Evolutionary conservation across 2,329 filamentous ascomycete genomes (phyloP).

Genomic region (Ophiostoma sp.): DNA sequence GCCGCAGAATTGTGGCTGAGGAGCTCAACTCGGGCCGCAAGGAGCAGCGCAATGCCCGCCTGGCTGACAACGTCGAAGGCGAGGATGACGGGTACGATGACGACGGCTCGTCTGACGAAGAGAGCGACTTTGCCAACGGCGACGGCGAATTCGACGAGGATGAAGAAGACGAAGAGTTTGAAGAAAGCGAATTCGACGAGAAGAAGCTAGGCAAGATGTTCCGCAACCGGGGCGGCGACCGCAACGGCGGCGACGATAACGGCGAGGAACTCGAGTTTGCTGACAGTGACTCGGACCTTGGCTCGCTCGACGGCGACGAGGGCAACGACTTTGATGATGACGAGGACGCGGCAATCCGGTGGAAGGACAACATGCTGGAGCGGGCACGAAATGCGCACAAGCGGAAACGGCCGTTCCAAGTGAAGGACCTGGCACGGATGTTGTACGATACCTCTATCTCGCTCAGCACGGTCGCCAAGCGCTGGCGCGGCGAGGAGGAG

Average conservation of each 20-base stretch:
- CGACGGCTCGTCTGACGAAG: conserved; percentile 57
- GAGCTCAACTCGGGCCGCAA: conserved; percentile 64
- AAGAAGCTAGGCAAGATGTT: conserved; percentile 63
- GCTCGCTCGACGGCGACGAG: conserved; percentile 71
- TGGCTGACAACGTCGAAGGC: conserved; percentile 61
- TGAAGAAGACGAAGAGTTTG: conserved; percentile 51
- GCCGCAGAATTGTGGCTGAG: conserved; percentile 64
- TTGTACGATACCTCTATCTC: conserved; percentile 84
- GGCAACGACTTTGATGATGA: conserved; percentile 56
- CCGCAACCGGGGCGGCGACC: conserved; percentile 49
- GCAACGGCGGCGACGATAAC: conserved; percentile 58
- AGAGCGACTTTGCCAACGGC: conserved; percentile 37
- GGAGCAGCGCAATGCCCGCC: conserved; percentile 56
- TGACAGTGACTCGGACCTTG: conserved; percentile 94
- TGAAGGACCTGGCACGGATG: conserved; percentile 78
- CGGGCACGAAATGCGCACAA: conserved; percentile 72
- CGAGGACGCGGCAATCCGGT: conserved; percentile 65
- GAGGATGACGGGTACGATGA: conserved; percentile 49
- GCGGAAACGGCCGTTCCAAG: conserved; percentile 70
- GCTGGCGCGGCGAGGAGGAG: conserved; percentile 72
- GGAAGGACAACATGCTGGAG: conserved; percentile 85
- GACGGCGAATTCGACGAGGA: conserved; percentile 60
- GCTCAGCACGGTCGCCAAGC: conserved; percentile 71
- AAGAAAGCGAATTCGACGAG: conserved; percentile 59
- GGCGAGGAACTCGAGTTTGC: conserved; percentile 84